Evolutionary conservation across 768 basidiomycete genomes (phyloP).

Genomic region (Cyclocybe aegerita): DNA sequence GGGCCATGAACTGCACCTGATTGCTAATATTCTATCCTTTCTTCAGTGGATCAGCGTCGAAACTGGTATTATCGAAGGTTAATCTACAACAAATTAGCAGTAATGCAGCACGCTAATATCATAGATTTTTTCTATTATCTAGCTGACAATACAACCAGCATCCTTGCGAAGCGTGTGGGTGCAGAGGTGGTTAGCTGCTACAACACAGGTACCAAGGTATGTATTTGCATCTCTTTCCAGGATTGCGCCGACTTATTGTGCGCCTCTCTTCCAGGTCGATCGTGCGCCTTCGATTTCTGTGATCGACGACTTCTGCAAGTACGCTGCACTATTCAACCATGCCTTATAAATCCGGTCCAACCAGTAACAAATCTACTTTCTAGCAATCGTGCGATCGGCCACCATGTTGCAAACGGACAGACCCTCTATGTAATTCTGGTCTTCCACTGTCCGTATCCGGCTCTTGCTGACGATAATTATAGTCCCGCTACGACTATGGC

Average conservation of each 20-base stretch:
- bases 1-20: too few relatives aligned
- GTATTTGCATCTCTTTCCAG: not conserved
- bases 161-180: not conserved
- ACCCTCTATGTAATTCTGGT: not conserved
- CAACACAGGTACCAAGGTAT: not conserved
- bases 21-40: too few relatives aligned
- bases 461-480: not conserved
- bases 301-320: not conserved
- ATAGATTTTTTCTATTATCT: too few relatives aligned
- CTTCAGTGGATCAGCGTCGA: too few relatives aligned
- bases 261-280: not conserved
- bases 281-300: not conserved
- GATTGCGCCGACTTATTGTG: too few relatives aligned
- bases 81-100: too few relatives aligned
- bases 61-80: too few relatives aligned
- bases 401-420: not conserved
- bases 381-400: conserved; percentile 5
- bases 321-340: not conserved
- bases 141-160: too few relatives aligned
- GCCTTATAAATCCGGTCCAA: not conserved
- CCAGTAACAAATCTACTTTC: not conserved
- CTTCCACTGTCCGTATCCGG: not conserved
- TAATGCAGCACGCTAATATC: too few relatives aligned
- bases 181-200: not conserved
- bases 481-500: conserved; percentile 5